Evolutionary conservation across 345 rosid species (phyloP).

Genomic region (Eutrema yunnanense): DNA sequence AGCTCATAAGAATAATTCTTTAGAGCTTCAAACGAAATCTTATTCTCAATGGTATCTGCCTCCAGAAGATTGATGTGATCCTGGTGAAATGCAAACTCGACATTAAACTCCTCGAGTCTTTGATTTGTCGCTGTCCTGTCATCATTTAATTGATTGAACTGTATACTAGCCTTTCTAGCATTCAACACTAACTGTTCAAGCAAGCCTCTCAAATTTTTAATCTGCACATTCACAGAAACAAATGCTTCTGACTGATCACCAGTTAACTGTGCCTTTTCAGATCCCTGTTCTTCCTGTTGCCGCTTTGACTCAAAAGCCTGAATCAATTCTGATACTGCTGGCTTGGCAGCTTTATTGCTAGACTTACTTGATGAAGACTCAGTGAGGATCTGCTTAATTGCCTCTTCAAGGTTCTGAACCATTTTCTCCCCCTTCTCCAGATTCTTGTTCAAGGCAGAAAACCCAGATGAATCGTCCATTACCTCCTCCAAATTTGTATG

Average conservation of each 20-base stretch:
- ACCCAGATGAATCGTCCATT: conserved; percentile 36
- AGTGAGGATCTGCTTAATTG: conserved; percentile 41
- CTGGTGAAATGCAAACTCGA: conserved; percentile 42
- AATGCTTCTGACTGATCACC: conserved; percentile 36
- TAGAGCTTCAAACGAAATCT: conserved; percentile 51
- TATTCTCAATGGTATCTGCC: conserved; percentile 52
- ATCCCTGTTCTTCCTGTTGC: conserved; percentile 48
- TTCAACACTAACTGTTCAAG: conserved; percentile 48
- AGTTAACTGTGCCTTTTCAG: conserved; percentile 29
- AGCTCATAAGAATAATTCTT: conserved; percentile 42
- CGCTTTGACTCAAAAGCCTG: conserved; percentile 73
- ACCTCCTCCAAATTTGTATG: conserved; percentile 29
- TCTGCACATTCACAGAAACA: conserved; percentile 39
- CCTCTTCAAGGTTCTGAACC: conserved; percentile 53
- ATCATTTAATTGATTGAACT: conserved; percentile 40
- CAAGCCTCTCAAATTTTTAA: conserved; percentile 46
- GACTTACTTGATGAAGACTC: conserved; percentile 32
- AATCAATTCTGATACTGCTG: conserved; percentile 68
- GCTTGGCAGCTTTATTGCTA: conserved; percentile 37
- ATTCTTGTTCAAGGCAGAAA: conserved; percentile 38
- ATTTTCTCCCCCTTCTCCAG: conserved; percentile 50
- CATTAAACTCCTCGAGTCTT: conserved; percentile 39
- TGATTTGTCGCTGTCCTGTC: conserved; percentile 29
- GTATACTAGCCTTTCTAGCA: conserved; percentile 38
- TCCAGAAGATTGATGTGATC: conserved; percentile 45